phyloP scores from a whole-genome alignment of 305 asterid species.

The Fraxinus albicans region DNA sequence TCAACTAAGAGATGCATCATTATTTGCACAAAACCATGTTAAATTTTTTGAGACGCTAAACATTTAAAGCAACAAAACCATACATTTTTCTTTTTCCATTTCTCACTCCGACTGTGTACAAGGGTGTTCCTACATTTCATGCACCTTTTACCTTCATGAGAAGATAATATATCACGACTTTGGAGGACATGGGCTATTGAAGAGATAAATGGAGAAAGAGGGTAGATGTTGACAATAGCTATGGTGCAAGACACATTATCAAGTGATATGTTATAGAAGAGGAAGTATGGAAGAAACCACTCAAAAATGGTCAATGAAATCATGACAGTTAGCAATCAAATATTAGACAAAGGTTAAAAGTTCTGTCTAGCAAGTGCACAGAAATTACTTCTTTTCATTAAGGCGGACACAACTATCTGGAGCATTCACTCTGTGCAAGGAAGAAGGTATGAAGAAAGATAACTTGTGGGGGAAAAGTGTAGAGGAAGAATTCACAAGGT shows the following conservation, averaged over 20 bases:
- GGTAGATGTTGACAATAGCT: neutral
- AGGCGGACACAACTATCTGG: neutral
- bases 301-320: neutral
- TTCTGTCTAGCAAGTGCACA: constrained; percentile 1
- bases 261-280: neutral
- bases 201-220: neutral
- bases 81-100: neutral
- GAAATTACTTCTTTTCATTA: neutral
- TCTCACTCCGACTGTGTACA: neutral
- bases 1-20: neutral
- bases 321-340: neutral
- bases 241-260: neutral
- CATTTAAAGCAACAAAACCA: neutral
- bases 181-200: neutral
- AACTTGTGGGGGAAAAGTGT: neutral
- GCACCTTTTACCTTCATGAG: neutral
- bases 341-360: neutral
- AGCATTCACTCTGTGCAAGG: neutral
- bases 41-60: neutral
- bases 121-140: neutral
- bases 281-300: neutral
- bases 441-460: neutral
- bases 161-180: neutral
- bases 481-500: neutral
- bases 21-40: neutral